Base-by-base conservation (phyloP, 495 filamentous ascomycete species). In the Astrothelium subdiscretum region DNA sequence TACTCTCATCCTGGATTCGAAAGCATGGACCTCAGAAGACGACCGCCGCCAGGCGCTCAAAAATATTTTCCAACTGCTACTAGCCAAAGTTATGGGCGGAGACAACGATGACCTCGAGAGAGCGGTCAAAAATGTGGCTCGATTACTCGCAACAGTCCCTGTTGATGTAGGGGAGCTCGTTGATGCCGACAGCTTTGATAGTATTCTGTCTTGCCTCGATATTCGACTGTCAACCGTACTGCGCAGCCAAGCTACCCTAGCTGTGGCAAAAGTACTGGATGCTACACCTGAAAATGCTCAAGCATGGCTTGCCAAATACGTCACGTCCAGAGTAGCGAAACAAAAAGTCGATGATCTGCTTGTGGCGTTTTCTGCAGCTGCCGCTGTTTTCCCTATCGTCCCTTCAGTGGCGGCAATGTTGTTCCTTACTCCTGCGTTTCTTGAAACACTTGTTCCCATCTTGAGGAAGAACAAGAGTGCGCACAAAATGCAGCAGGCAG, bases 341-440 rank as follows among this genome's bases (percentile, higher is more conserved):
- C 74, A 78, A 31, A 82, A 76, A 12, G 76, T 79, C 42, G 83
- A 87, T 62, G 81, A 85, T 62, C 68, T 87, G 18, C 79, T 86
- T 57, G 70, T 91, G 31, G 92, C 90, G 18, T 97, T 95, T 73
- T 97, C 92, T 57, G 91, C 90, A 22, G 89, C 90, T 2, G 83
- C 90, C 3, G 83, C 85, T 4, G 80, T 97, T 32, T 98, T 68
- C 71, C 91, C 92, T 1, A 79, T 98, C 59, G 83, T 85, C 1
- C 85, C 90, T 15, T 77, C 84, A 43, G 78, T 86, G 31, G 87
- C 84, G 2, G 80, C 87, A 3, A 76, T 80, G 59, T 77, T 97
- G 38, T 96, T 97, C 70, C 80, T 96, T 59, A 90, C 83, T 20
- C 88, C 92, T 51, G 88, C 87, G 2, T 97, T 97, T 68, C 78